Evolutionary conservation across 2,329 filamentous ascomycete species (phyloP).

Genomic region (Aspergillus fumigatiaffinis): DNA sequence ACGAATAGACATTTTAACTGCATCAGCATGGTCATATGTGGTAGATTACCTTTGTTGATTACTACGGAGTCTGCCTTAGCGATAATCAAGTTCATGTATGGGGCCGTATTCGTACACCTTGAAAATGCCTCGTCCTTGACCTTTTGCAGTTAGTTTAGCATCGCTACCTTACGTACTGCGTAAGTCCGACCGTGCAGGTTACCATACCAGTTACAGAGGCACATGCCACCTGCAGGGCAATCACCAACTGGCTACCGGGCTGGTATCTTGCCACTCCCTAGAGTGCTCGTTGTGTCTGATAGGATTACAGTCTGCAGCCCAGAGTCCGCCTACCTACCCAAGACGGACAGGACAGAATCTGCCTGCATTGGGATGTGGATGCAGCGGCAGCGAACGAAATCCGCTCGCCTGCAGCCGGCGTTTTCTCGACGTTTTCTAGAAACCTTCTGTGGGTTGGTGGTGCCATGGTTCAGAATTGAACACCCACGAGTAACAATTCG

Average conservation of each 20-base stretch:
- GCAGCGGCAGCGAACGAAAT: not conserved
- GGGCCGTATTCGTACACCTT: not conserved
- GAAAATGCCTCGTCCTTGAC: not conserved
- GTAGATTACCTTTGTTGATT: not conserved
- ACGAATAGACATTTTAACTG: not conserved
- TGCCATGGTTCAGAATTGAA: not conserved
- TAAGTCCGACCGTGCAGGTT: not conserved
- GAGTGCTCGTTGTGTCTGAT: not conserved
- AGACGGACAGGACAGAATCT: not conserved
- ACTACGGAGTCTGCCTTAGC: too few relatives aligned
- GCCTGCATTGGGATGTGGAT: constrained; percentile 1
- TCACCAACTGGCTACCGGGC: not conserved
- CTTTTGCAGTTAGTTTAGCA: not conserved
- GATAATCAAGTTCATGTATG: not conserved
- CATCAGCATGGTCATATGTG: not conserved
- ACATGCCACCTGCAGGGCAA: not conserved
- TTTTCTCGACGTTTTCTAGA: constrained; percentile 35
- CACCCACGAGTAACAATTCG: constrained; percentile 13
- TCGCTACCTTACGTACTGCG: not conserved
- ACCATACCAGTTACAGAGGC: not conserved
- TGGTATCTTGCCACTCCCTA: not conserved
- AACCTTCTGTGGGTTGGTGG: constrained; percentile 16
- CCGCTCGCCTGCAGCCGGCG: constrained; percentile 7
- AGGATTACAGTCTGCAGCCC: too few relatives aligned
- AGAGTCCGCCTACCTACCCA: not conserved